Evolutionary conservation across 2,329 filamentous ascomycete species (phyloP).

Genomic region (Xylariales sp.): DNA sequence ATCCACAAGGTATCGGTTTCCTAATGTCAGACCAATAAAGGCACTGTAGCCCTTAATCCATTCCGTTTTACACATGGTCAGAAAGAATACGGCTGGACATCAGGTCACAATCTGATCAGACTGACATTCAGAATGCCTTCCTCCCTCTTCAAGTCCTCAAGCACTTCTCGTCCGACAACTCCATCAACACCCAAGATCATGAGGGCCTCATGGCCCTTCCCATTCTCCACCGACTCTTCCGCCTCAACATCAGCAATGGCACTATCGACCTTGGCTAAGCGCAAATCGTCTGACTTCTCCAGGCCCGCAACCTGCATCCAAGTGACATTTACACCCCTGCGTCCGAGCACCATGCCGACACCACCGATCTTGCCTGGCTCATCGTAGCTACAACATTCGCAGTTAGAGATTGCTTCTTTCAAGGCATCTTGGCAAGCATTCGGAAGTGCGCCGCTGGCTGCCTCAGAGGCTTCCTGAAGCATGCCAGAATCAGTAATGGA

Average conservation of each 20-base stretch:
- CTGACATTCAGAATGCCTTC: slow-evolving; percentile 54
- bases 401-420: too few species aligned
- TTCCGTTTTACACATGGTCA: too few species aligned
- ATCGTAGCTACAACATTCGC: too few species aligned
- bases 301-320: slow-evolving; percentile 71
- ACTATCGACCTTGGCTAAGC: slow-evolving; percentile 15
- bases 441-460: too few species aligned
- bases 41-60: too few species aligned
- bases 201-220: slow-evolving; percentile 58
- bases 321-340: slow-evolving; percentile 69
- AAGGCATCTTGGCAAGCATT: too few species aligned
- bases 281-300: slow-evolving; percentile 13
- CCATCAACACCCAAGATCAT: slow-evolving; percentile 77
- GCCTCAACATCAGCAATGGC: slow-evolving; percentile 16
- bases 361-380: slow-evolving; percentile 77
- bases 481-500: too few species aligned
- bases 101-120: too few species aligned
- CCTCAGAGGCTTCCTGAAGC: too few species aligned
- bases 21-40: too few species aligned
- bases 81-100: too few species aligned
- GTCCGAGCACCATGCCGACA: slow-evolving; percentile 67
- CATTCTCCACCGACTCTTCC: slow-evolving; percentile 13
- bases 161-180: slow-evolving; percentile 52
- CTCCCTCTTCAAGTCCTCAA: slow-evolving; percentile 41
- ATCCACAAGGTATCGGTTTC: too few species aligned